These are phyloP conservation scores for Nothopassalora personata DNA, from an alignment of 2,329 filamentous ascomycete genomes.

Conservation along the genomic window DNA sequence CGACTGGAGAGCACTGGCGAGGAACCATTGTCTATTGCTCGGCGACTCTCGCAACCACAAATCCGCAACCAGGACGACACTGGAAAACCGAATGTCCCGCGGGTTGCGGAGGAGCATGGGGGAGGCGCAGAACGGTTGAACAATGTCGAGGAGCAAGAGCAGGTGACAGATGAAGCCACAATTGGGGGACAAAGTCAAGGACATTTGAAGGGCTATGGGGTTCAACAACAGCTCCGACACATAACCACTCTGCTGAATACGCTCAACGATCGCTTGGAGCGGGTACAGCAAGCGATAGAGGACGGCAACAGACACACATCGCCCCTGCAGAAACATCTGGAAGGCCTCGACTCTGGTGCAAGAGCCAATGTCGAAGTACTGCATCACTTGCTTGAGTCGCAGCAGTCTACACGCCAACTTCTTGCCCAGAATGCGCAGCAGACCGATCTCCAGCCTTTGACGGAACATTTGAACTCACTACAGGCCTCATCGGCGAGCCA, in stretches of 20 bases:
- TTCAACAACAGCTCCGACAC: not conserved
- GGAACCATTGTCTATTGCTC: not conserved
- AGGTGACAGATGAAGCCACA: not conserved
- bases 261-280: conserved; percentile 7
- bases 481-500: not conserved
- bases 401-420: not conserved
- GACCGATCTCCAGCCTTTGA: not conserved
- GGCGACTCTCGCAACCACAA: not conserved
- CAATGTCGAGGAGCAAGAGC: not conserved
- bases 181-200: not conserved
- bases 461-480: not conserved
- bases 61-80: not conserved
- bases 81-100: not conserved
- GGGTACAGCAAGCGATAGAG: conserved; percentile 18
- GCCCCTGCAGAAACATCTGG: conserved; percentile 1
- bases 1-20: not conserved
- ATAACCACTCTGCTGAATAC: not conserved
- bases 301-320: conserved; percentile 14
- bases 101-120: not conserved
- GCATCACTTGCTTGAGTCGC: not conserved
- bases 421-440: not conserved
- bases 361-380: not conserved
- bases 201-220: not conserved
- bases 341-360: not conserved
- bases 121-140: not conserved